Conservation (phyloP, 805 yeast genomes). For the Teunomyces barrocoloradensis region DNA sequence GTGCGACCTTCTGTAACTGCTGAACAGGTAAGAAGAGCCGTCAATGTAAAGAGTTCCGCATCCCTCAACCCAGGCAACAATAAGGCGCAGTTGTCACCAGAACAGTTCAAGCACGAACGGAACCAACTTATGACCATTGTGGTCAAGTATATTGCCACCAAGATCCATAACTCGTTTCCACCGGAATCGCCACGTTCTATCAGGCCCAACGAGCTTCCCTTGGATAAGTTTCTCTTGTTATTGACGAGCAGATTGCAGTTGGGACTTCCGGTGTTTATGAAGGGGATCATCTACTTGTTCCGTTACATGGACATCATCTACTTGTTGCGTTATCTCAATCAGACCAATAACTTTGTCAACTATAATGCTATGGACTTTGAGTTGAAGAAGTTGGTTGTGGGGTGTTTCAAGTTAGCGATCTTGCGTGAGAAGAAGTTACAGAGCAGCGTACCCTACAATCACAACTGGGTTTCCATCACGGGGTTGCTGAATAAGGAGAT, state of each 20-base stretch:
- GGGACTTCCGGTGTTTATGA: constrained; percentile 35
- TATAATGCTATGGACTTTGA: constrained; percentile 44
- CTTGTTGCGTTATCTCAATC: constrained; percentile 43
- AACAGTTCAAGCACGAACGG: constrained; percentile 29
- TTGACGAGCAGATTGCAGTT: constrained; percentile 37
- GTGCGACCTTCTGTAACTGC: constrained; percentile 15
- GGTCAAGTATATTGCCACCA: constrained; percentile 42
- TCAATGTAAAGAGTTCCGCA: constrained; percentile 9
- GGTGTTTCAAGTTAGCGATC: constrained; percentile 39
- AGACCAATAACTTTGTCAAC: constrained; percentile 43
- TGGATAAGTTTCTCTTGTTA: constrained; percentile 39
- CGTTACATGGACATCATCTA: constrained; percentile 47
- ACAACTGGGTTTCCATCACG: constrained; percentile 36
- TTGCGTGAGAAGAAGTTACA: constrained; percentile 24
- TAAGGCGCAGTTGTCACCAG: constrained; percentile 9
- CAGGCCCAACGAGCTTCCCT: constrained; percentile 30
- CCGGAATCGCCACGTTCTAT: constrained; percentile 30
- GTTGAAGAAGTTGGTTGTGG: constrained; percentile 39
- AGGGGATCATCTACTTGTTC: constrained; percentile 41
- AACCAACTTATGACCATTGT: constrained; percentile 40
- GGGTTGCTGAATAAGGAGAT: constrained; percentile 37
- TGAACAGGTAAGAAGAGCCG: constrained; percentile 20
- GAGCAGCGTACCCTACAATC: constrained; percentile 3
- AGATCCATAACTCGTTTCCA: constrained; percentile 43
- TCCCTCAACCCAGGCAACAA: not conserved